Base-by-base conservation (phyloP, 2,329 filamentous ascomycete genomes). In the Penicillium sp. region DNA sequence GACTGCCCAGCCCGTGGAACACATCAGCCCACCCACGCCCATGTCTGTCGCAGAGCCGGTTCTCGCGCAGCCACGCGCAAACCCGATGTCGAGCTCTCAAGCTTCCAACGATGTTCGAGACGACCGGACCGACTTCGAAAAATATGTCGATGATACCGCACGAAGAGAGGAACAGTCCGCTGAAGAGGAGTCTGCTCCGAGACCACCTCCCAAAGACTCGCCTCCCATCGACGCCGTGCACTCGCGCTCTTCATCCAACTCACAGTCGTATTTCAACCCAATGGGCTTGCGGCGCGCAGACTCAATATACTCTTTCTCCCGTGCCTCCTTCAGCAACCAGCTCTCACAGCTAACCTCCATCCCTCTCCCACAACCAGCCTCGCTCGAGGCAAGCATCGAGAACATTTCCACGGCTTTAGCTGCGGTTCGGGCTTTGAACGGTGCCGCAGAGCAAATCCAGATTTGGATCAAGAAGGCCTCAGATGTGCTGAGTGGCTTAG, bases 401-500 rank as follows among this genome's bases (percentile, higher is more conserved):
- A 84, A 87, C 15, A 93, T 97, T 42, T 82, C 88, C 9, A 93
- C 87, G 0, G 88, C 90, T 3, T 83, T 87, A 52, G 80, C 84
- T n/a, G 93, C 91, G 24, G 82, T 88, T 9, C 85, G 82, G 53
- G 88, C 89, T 0, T 77, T 97, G 48, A 85, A 88, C 57, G 86
- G 87, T 58, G 88, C 91, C 10, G 88, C 90, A 4, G 88, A 94
- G 54, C 90, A 97, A 69, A 97, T 98, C 57, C 80, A 85, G 55
- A 84, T 85, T 62, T 98, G 93, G 93, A 95, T 96, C 64, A 80
- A 80, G 56, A 96, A 96, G 68, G 91, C 91, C 0, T 85, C 85
- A 0, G 88, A 95, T 61, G 90, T 97, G 29, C 82, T 98, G 46
- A 80, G 81, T 48, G 90, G 90, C 5, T 75, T 98, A 37, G 89